Conservation (phyloP, 2,329 filamentous ascomycete genomes). For the Raffaelea deltoideospora region DNA sequence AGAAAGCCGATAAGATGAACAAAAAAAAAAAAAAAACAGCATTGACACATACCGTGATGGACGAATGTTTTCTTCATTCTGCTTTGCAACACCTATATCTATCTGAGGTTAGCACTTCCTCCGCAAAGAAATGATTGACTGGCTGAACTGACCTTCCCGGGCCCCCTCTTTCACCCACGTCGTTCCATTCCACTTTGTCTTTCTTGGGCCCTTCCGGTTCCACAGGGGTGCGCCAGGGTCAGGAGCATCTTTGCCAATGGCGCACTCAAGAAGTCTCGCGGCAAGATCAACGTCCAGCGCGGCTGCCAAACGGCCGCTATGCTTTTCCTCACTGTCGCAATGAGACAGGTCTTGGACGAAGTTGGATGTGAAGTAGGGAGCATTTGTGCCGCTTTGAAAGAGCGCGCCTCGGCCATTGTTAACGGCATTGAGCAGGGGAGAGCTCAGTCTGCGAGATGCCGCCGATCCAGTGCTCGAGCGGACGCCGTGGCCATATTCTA, state of each 20-base stretch:
- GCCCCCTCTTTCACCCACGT: constrained; percentile 20
- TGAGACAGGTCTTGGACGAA: constrained; percentile 27
- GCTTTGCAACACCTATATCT: too few species aligned
- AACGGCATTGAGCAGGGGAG: constrained; percentile 38
- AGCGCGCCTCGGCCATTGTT: constrained; percentile 49
- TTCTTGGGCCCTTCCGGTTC: too few species aligned
- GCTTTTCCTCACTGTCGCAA: constrained; percentile 48
- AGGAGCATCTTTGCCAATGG: too few species aligned
- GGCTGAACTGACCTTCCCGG: constrained; percentile 8
- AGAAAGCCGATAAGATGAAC: too few species aligned
- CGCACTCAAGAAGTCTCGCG: constrained; percentile 48
- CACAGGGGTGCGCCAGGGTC: not conserved
- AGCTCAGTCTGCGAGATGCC: constrained; percentile 63
- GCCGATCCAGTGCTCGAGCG: constrained; percentile 46
- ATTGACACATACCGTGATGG: constrained; percentile 51
- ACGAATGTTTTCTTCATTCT: not conserved
- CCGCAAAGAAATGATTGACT: too few species aligned
- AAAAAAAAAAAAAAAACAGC: not conserved
- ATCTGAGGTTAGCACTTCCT: too few species aligned
- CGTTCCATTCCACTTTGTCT: constrained; percentile 26
- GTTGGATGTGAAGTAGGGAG: constrained; percentile 44
- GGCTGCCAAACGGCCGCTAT: constrained; percentile 60
- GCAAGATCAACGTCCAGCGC: constrained; percentile 68
- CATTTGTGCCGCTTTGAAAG: constrained; percentile 56
- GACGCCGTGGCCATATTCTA: not conserved